Evolutionary conservation across 129 eudicot species (phyloP), one percentile per base, ranked within the genome.

Genomic region (Solidago caesia): DNA sequence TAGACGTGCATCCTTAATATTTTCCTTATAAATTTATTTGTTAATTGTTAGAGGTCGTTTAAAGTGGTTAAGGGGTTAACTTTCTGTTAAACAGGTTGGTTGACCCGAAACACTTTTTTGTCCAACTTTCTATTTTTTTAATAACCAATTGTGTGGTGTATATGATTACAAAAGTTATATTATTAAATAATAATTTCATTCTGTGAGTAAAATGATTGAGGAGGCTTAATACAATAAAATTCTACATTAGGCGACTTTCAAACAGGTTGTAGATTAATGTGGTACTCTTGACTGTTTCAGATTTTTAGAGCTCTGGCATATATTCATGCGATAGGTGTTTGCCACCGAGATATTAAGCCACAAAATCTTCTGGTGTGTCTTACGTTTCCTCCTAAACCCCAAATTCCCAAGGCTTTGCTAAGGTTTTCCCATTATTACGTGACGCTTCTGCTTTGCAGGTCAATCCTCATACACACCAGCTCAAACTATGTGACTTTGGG

Each of bases 401-500:
- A 21, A 21, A 21, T 21, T 21, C 21, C 21, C 21, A 21, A 21
- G 21, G 21, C 21, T 21, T 21, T 21, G 21, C 21, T 21, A 21
- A 21, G 21, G 21, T 21, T 21, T 21, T 21, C 21, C 21, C 21
- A 21, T 21, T 21, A 21, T 21, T 21, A 21, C 0, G 21, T 21
- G 21, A 21, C 21, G 21, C 21, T 21, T 21, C 21, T 21, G 21
- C 59, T 76, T 6, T 77, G 75, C 79, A 82, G 92, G 92, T 88
- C 55, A 85, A 88, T 76, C 92, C 92, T 69, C 89, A 85, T 60
- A 77, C 89, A 2, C 92, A 85, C 72, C 92, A 84, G 62, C 84
- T 87, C 81, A 87, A 87, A 80, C 82, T 84, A 29, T 87, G 89
- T 63, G 89, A 85, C 65, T 83, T 88, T 82, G 89, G 92, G 56